Conservation (phyloP, 257 asterid genomes). For the Thymus quinquecostatus region DNA sequence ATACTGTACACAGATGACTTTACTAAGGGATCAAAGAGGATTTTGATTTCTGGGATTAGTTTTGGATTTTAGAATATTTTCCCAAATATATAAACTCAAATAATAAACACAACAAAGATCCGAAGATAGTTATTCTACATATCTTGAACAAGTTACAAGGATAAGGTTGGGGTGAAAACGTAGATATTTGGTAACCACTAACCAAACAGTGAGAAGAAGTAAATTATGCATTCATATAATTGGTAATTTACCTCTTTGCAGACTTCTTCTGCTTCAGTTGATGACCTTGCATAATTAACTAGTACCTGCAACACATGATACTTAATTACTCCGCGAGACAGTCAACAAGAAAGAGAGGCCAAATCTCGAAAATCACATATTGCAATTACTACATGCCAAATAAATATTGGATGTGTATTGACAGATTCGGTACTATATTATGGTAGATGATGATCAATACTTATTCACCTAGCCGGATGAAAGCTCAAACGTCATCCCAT, state of each 20-base stretch:
- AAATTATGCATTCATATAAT: slow-evolving; percentile 21
- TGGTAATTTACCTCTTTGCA: slow-evolving; percentile 60
- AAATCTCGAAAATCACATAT: neutral
- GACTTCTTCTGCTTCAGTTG: slow-evolving; percentile 96
- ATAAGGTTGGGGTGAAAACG: slow-evolving; percentile 17
- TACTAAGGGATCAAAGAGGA: slow-evolving; percentile 1
- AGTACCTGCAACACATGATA: slow-evolving; percentile 60
- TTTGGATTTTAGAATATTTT: slow-evolving; percentile 9
- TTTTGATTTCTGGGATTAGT: neutral
- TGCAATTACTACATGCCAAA: slow-evolving; percentile 11
- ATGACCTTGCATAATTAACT: slow-evolving; percentile 97
- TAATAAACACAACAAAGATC: neutral
- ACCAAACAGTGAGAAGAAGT: slow-evolving; percentile 1
- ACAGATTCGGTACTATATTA: slow-evolving; percentile 5
- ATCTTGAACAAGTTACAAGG: slow-evolving; percentile 5
- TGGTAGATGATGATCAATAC: neutral
- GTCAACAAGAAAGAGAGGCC: slow-evolving; percentile 20
- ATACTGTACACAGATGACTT: neutral
- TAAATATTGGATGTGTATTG: neutral
- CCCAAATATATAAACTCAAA: neutral
- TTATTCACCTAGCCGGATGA: neutral
- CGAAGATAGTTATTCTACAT: neutral
- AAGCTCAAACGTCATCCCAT: slow-evolving; percentile 13
- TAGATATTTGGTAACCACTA: slow-evolving; percentile 2
- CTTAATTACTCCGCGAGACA: slow-evolving; percentile 26